Conservation (phyloP, 805 yeast species). For the Candida anglica region DNA sequence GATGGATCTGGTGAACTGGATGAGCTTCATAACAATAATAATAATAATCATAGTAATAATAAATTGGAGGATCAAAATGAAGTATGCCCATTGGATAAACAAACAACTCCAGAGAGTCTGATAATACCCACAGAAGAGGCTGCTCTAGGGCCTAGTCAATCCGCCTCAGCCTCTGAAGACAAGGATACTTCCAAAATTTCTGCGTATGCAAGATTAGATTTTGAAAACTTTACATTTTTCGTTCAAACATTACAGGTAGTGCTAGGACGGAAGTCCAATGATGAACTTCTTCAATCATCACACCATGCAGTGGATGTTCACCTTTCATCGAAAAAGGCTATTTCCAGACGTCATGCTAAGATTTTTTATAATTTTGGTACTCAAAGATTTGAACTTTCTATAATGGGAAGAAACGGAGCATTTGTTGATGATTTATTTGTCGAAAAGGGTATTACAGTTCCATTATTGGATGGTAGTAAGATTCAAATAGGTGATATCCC, state of each 20-base stretch:
- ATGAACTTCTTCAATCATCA: conserved; percentile 53
- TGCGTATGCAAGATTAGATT: conserved; percentile 77
- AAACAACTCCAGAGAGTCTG: too few relatives aligned
- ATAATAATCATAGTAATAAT: too few relatives aligned
- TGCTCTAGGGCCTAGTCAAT: conserved; percentile 9
- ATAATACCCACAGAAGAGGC: conserved; percentile 15
- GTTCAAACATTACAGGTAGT: conserved; percentile 95
- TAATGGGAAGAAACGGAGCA: conserved; percentile 94
- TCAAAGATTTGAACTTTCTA: conserved; percentile 87
- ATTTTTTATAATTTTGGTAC: conserved; percentile 96
- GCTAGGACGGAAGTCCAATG: conserved; percentile 75
- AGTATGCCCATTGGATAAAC: conserved; percentile 1
- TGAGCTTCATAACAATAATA: too few relatives aligned
- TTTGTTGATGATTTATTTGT: conserved; percentile 90
- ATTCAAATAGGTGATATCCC: conserved; percentile 92
- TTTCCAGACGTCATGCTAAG: conserved; percentile 91
- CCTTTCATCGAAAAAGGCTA: conserved; percentile 86
- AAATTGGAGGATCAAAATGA: background rate
- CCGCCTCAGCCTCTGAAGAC: too few relatives aligned
- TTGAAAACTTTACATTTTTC: conserved; percentile 88
- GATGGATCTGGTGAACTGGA: too few relatives aligned
- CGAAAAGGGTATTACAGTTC: conserved; percentile 88
- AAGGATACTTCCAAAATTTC: conserved; percentile 35
- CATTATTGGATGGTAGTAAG: conserved; percentile 73
- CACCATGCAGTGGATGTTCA: conserved; percentile 86